These are phyloP conservation scores for Dendrobium officinale DNA, from an alignment of 106 monocot genomes.

Conservation along the genomic window DNA sequence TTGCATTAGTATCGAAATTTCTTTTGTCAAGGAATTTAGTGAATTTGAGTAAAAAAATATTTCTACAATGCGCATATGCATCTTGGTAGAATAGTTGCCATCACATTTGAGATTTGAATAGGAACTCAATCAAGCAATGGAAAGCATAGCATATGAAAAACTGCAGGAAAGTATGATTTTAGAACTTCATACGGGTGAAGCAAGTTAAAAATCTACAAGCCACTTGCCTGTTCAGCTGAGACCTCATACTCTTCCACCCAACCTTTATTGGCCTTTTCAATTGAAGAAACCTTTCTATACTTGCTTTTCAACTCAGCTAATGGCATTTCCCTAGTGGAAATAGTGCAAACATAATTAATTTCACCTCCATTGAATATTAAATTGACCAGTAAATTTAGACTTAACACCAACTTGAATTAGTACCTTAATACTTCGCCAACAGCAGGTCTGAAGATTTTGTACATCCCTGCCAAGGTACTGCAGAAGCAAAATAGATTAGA, in stretches of 20 bases:
- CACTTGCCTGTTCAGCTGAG: constrained; percentile 75
- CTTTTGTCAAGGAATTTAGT: neutral
- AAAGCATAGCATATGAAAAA: neutral
- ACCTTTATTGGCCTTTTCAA: constrained; percentile 70
- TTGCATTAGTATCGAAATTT: neutral
- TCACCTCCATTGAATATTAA: neutral
- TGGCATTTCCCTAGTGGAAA: constrained; percentile 78
- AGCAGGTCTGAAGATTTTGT: constrained; percentile 82
- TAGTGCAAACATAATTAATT: neutral
- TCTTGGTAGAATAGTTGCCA: neutral
- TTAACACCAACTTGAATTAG: constrained; percentile 44
- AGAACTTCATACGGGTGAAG: neutral
- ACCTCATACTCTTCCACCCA: constrained; percentile 87
- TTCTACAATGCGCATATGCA: neutral
- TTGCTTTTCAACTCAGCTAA: constrained; percentile 73
- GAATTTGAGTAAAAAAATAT: neutral
- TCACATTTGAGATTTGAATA: neutral
- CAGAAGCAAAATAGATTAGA: constrained; percentile 12
- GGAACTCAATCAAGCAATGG: neutral
- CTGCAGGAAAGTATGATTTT: neutral
- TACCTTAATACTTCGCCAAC: constrained; percentile 92
- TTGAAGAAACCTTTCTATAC: constrained; percentile 76
- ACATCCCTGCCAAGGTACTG: constrained; percentile 69
- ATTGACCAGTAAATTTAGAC: neutral
- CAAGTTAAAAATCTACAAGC: neutral